Conservation (phyloP, 257 asterid species). For the Ilex asprella region DNA sequence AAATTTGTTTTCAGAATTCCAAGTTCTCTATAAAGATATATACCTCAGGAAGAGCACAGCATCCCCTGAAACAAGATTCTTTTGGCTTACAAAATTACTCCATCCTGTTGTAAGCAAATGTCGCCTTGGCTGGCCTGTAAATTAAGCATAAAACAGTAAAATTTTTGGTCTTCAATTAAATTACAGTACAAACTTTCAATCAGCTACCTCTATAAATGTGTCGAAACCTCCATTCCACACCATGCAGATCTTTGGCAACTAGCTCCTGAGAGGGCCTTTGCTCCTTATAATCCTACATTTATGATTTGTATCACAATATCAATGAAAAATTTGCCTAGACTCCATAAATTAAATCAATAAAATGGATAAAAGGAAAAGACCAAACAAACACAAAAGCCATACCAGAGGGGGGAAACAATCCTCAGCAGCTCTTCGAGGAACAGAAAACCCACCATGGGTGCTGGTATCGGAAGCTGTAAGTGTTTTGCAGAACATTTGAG, state of each 20-base stretch:
- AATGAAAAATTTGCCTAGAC: slow-evolving; percentile 8
- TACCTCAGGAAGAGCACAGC: slow-evolving; percentile 96
- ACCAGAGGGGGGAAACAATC: slow-evolving; percentile 99
- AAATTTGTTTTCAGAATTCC: not conserved
- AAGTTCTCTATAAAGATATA: slow-evolving; percentile 1
- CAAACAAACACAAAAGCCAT: slow-evolving; percentile 7
- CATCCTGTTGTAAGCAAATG: slow-evolving; percentile 6
- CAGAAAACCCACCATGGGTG: slow-evolving; percentile 98
- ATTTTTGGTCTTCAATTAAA: not conserved
- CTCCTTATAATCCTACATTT: slow-evolving; percentile 71
- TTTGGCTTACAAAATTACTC: not conserved
- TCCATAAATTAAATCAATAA: slow-evolving; percentile 3
- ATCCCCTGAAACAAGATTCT: slow-evolving; percentile 68
- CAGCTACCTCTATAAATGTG: slow-evolving; percentile 91
- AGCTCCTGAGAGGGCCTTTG: slow-evolving; percentile 97
- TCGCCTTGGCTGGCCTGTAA: not conserved
- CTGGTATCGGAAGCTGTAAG: slow-evolving; percentile 98
- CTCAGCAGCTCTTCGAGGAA: slow-evolving; percentile 99
- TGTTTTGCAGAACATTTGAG: slow-evolving; percentile 99
- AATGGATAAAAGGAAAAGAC: slow-evolving; percentile 1
- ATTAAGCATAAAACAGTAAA: not conserved
- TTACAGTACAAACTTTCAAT: not conserved
- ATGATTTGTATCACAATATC: slow-evolving; percentile 7
- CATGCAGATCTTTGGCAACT: slow-evolving; percentile 86
- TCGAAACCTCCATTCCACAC: slow-evolving; percentile 94